Conservation (phyloP, 345 rosid species). For the Balakata baccata region DNA sequence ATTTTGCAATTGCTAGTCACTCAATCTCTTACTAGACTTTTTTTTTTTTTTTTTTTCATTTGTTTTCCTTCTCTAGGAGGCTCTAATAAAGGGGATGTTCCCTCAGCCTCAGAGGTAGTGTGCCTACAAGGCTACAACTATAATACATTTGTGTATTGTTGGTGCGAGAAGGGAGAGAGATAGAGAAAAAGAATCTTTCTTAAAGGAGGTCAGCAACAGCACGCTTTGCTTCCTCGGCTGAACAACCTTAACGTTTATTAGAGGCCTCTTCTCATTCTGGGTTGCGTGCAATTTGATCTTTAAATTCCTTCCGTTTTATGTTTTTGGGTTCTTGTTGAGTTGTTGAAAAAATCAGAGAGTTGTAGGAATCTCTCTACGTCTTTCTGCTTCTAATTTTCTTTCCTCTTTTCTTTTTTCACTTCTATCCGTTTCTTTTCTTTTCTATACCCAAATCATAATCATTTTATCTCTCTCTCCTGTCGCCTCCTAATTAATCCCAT, state of each 20-base stretch:
- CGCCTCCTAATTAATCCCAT: background rate
- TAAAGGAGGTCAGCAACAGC: slow-evolving; percentile 27
- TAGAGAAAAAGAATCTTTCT: slow-evolving; percentile 5
- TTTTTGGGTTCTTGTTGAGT: no score
- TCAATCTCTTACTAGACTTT: slow-evolving; percentile 4
- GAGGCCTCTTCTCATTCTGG: slow-evolving; percentile 2
- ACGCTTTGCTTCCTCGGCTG: slow-evolving; percentile 54
- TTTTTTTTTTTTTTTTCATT: background rate
- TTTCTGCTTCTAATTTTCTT: slow-evolving; percentile 10
- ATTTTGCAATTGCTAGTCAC: background rate
- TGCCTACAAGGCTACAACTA: slow-evolving; percentile 9
- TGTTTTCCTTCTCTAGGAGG: background rate
- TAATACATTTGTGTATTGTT: background rate
- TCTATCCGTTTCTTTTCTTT: background rate
- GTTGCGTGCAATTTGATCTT: slow-evolving; percentile 57
- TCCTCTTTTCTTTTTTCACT: slow-evolving; percentile 11
- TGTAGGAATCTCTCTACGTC: no score
- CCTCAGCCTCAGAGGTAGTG: slow-evolving; percentile 25
- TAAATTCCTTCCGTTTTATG: slow-evolving; percentile 21
- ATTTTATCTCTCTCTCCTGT: background rate
- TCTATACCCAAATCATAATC: background rate
- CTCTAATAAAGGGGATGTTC: slow-evolving; percentile 12
- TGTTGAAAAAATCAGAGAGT: no score
- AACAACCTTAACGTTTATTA: slow-evolving; percentile 40
- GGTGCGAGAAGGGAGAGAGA: no score